Base-by-base conservation (phyloP, 805 yeast genomes). In the Wickerhamomyces subpelliculosus region DNA sequence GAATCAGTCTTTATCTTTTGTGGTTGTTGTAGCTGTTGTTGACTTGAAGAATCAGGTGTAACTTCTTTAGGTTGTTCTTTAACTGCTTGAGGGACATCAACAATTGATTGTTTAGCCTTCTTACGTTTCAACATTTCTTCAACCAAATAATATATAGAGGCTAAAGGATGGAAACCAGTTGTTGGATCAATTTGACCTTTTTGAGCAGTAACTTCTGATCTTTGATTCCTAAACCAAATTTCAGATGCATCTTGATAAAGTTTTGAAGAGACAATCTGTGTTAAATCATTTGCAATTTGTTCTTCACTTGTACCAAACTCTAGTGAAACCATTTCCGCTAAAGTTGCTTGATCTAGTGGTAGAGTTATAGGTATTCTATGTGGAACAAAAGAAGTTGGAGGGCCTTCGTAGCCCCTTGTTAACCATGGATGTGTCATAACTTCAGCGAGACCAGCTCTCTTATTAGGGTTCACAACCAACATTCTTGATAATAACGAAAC, bases 361-460 rank as follows among this genome's bases (percentile, higher is more conserved):
- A 73, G 62, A 14, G 68, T 65, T 49, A 93, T 62, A 3, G 98
- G 98, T 4, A 66, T 60, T 48, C 99, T 71, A 35, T 70, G 72
- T 0, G 97, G 96, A 28, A 93, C 61, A 55, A 80, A 82, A 32
- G 78, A 77, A 10, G 78, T 71, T 1, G 84, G 80, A 0, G 80
- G 73, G 26, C 73, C 73, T 39, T 87, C 96, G 55, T 74, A 88
- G 26, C 96, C 96, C 56, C 80, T 79, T 39, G 71, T 72, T 90
- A 93, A 86, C 98, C 98, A 93, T 2, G 96, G 96, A 52, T 93
- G 97, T 40, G 73, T 70, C 48, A 84, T 70, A 8, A 93, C 84
- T 56, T 88, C 96, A 37, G 70, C 68, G 40, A 93, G 66, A 0
- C 82, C 61, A 1, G 95, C 95, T 55, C 99, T 78, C 43, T 78